Conservation (phyloP, 148 eudicot species). For the Fallopia convolvulus region DNA sequence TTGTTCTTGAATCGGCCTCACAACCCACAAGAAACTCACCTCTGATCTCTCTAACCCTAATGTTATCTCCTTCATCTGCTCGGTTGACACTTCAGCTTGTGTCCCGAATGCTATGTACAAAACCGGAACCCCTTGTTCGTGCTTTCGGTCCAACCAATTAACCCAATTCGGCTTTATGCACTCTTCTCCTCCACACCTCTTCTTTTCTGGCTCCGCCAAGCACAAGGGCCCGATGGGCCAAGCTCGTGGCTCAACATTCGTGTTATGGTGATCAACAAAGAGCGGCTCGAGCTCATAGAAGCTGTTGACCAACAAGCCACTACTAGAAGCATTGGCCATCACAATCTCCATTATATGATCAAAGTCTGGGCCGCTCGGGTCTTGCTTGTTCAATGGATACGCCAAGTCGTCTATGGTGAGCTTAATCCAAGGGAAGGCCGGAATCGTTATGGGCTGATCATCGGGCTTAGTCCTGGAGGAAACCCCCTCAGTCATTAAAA, state of each 20-base stretch:
- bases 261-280: constrained; percentile 30
- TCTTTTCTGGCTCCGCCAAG: constrained; percentile 19
- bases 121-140: constrained; percentile 21
- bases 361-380: constrained; percentile 31
- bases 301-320: constrained; percentile 42
- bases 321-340: constrained; percentile 20
- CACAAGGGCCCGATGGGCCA: constrained; percentile 64
- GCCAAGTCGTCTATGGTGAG: constrained; percentile 43
- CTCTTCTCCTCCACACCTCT: constrained; percentile 8
- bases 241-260: constrained; percentile 16
- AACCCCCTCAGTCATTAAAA: background rate
- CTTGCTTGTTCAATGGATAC: constrained; percentile 15
- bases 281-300: constrained; percentile 44
- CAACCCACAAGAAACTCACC: constrained; percentile 57
- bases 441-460: constrained; percentile 31
- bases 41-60: constrained; percentile 43
- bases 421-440: constrained; percentile 39
- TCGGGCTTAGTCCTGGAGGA: constrained; percentile 18
- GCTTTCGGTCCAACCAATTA: constrained; percentile 48
- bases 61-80: constrained; percentile 44
- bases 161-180: constrained; percentile 18
- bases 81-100: constrained; percentile 45
- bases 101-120: constrained; percentile 70
- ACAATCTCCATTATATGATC: constrained; percentile 26
- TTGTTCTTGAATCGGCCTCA: constrained; percentile 26